A percentile compares a stretch with the other conserved stretches of the same genome.
Conservation (phyloP, 1,284 basidiomycete species). For the Pseudomicrostroma phylloplanum region DNA sequence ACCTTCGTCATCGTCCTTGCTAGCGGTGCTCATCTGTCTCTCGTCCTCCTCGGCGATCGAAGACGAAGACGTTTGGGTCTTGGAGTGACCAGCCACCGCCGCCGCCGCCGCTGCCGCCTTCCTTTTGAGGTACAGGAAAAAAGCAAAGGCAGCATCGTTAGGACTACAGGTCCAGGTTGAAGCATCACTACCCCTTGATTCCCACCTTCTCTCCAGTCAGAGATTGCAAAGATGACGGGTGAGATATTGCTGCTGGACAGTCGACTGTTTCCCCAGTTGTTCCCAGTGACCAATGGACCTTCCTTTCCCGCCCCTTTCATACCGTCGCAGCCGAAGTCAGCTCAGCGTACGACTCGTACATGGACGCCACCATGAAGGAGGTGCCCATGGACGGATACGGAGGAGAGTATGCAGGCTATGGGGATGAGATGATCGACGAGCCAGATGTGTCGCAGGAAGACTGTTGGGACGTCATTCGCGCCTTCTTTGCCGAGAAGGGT, state of each 20-base stretch:
- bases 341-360: conserved; percentile 33
- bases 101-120: too few relatives aligned
- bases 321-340: conserved; percentile 9
- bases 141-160: too few relatives aligned
- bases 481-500: conserved; percentile 95
- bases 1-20: too few relatives aligned
- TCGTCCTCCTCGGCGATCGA: too few relatives aligned
- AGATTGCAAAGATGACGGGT: conserved; percentile 9
- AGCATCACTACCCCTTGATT: too few relatives aligned
- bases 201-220: too few relatives aligned
- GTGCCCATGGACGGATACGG: conserved; percentile 17
- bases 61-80: too few relatives aligned
- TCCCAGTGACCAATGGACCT: neutral
- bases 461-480: conserved; percentile 62
- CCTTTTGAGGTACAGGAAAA: too few relatives aligned
- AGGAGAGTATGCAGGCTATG: conserved; percentile 21
- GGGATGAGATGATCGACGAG: conserved; percentile 32
- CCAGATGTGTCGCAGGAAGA: conserved; percentile 33
- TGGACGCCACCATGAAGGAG: conserved; percentile 27
- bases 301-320: neutral
- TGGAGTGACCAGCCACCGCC: too few relatives aligned
- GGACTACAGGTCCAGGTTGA: too few relatives aligned
- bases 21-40: too few relatives aligned
- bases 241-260: conserved; percentile 8
- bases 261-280: neutral